phyloP scores from a whole-genome alignment of 2,329 filamentous ascomycete genomes.

The Fusarium irregulare region DNA sequence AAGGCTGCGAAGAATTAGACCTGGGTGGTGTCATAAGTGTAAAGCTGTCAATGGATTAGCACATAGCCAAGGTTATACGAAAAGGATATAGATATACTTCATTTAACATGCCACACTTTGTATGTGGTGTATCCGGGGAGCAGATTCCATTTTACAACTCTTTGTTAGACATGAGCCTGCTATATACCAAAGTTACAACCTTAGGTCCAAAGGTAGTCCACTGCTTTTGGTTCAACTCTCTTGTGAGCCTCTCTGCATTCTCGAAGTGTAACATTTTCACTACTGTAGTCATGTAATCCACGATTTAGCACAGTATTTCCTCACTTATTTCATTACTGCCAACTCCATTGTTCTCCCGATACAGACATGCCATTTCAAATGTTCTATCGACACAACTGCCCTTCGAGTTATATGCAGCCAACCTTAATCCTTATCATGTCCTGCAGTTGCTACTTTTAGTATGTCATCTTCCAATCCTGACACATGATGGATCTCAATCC shows the following conservation, averaged over 20 bases:
- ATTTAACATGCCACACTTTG: not conserved
- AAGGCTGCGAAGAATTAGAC: not conserved
- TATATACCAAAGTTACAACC: too few relatives aligned
- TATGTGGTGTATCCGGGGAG: not conserved
- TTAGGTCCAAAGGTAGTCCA: too few relatives aligned
- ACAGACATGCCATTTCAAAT: not conserved
- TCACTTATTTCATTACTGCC: not conserved
- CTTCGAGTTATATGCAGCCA: too few relatives aligned
- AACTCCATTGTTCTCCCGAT: not conserved
- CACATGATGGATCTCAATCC: constrained; percentile 79
- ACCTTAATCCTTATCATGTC: constrained; percentile 63
- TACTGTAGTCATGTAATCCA: not conserved
- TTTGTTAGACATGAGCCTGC: too few relatives aligned
- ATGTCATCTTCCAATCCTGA: constrained; percentile 84
- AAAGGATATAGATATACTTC: not conserved
- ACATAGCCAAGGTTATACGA: not conserved
- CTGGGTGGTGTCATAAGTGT: not conserved
- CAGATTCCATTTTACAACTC: not conserved
- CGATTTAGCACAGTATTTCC: not conserved
- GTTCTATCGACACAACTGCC: not conserved
- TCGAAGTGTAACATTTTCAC: not conserved
- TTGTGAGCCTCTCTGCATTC: not conserved
- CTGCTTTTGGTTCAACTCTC: not conserved
- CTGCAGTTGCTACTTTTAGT: constrained; percentile 82
- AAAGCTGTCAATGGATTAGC: not conserved